Evolutionary conservation across 2,329 filamentous ascomycete genomes (phyloP), one percentile per base, ranked within the genome.

Genomic region (Penicillium brevicompactum): DNA sequence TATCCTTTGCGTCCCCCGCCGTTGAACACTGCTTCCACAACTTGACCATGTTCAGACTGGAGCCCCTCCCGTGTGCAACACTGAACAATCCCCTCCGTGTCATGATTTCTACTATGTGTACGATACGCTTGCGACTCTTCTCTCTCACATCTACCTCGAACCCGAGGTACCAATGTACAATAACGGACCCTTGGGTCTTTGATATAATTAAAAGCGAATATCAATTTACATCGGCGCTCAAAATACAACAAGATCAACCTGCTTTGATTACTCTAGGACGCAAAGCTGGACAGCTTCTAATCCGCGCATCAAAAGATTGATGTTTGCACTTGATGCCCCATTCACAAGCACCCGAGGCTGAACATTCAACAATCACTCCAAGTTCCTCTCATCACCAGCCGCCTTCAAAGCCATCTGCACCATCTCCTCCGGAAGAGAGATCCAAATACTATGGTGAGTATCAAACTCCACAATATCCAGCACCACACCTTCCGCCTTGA

Each of bases 101-200:
- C 45, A 57, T 52, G 52, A 62, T 51, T 43, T 52, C 53, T 41
- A 64, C 55, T 57, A 54, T 43, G 51, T 62, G 61, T 65, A 64
- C 57, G 61, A 65, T 63, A 62, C 34, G 32, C 46, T 53, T 51
- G 41, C 24, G 44, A 43, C 43, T 52, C 32, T 34, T 41, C 47
- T 11, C 46, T 40, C 41, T 43, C 44, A 40, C 46, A 53, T 51
- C 31, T 32, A 27, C 34, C 46, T 37, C 52, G 24, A 32, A 16
- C 24, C 18, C 5, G 24, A 34, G 47, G 47, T 47, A 51, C 38
- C 46, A 52, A 48, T 55, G 52, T 55, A 55, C 84, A 32, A 87
- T 79, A 1, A 65, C 62, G 18, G 77, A 43, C 74, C 79, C 16
- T 9, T 27, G 30, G 27, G n/a, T 37, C 16, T 37, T 34, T 14